phyloP scores from a whole-genome alignment of 2,329 filamentous ascomycete genomes.

The Stachybotrys echinatus region DNA sequence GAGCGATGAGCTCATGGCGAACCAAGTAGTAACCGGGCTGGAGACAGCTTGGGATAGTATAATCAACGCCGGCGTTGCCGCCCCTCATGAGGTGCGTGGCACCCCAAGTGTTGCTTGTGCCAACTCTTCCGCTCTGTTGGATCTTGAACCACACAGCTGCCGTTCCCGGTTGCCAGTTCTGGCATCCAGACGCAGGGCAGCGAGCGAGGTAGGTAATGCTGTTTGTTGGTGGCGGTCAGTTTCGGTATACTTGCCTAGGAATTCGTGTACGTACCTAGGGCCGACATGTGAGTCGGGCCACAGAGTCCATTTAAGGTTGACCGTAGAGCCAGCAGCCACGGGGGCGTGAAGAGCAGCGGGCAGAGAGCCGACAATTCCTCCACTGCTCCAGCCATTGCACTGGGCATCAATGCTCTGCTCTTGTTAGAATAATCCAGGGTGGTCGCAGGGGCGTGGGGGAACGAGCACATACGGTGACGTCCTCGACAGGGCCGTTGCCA shows the following conservation, averaged over 20 bases:
- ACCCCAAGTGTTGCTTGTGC: slow-evolving; percentile 45
- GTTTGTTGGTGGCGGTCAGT: no score
- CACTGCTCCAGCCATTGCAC: slow-evolving; percentile 47
- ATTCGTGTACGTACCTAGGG: no score
- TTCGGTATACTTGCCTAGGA: no score
- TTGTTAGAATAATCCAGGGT: no score
- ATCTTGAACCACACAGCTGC: slow-evolving; percentile 53
- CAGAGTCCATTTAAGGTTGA: slow-evolving; percentile 50
- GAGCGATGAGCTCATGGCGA: slow-evolving; percentile 51
- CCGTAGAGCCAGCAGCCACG: slow-evolving; percentile 45
- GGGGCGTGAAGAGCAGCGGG: slow-evolving; percentile 50
- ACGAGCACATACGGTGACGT: slow-evolving; percentile 45
- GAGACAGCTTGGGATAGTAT: slow-evolving; percentile 50
- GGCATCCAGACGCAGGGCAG: slow-evolving; percentile 48
- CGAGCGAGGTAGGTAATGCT: slow-evolving; percentile 55
- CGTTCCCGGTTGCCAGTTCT: slow-evolving; percentile 40
- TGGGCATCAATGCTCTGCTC: slow-evolving; percentile 51
- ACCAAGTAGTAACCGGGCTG: slow-evolving; percentile 51
- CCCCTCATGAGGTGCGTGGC: slow-evolving; percentile 38
- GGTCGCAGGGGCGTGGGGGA: no score
- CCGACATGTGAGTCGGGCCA: slow-evolving; percentile 47
- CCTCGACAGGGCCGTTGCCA: slow-evolving; percentile 53
- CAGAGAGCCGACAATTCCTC: slow-evolving; percentile 39
- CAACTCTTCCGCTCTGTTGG: slow-evolving; percentile 42
- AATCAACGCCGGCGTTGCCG: slow-evolving; percentile 36